Conservation (phyloP, 345 rosid species). For the Murraya paniculata region DNA sequence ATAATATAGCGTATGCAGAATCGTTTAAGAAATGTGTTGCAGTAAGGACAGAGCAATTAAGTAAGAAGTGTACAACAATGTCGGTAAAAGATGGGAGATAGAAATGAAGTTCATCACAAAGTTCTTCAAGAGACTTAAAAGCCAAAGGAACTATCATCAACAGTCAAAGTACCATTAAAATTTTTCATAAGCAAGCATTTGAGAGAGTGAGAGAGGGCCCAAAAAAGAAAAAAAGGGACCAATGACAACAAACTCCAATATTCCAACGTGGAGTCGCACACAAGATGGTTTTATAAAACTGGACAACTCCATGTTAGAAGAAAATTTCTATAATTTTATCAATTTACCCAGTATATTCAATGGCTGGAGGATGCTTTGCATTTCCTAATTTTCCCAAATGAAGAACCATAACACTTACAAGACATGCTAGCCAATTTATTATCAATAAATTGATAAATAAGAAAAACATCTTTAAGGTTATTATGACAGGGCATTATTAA, state of each 20-base stretch:
- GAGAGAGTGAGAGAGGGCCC: not conserved
- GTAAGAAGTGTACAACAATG: not conserved
- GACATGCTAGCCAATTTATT: slow-evolving; percentile 1
- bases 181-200: too few relatives aligned
- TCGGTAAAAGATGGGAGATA: not conserved
- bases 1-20: not conserved
- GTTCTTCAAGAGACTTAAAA: not conserved
- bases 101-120: not conserved
- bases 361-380: not conserved
- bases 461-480: too few relatives aligned
- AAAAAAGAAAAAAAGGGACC: not conserved
- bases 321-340: not conserved
- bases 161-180: not conserved
- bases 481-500: not conserved
- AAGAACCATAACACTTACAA: not conserved
- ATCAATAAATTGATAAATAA: too few relatives aligned
- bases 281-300: not conserved
- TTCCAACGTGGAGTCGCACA: not conserved
- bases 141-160: not conserved
- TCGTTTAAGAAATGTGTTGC: not conserved
- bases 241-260: not conserved
- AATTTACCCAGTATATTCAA: not conserved
- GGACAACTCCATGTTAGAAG: not conserved
- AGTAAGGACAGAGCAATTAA: not conserved
- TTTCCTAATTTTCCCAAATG: not conserved